Percentiles rank a stretch among this genome's conserved stretches.
phyloP scores from a whole-genome alignment of 139 green algal species.

The Gonium pectorale region DNA sequence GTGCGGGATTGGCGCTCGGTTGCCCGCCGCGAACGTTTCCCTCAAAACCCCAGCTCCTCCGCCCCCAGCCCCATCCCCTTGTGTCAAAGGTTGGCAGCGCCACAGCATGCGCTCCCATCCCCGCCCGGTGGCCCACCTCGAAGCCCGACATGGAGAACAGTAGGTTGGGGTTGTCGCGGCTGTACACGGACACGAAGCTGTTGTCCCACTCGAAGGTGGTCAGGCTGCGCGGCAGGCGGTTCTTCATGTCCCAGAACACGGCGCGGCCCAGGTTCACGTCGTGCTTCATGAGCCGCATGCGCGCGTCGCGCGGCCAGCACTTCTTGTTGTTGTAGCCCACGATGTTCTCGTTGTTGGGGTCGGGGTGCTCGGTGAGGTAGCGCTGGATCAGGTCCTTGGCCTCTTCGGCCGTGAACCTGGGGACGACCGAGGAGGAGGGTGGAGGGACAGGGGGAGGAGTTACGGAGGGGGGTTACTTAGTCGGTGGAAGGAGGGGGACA shows the following conservation, averaged over 20 bases:
- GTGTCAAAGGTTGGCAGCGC: too few relatives aligned
- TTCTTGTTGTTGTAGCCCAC: conserved; percentile 99
- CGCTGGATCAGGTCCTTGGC: conserved; percentile 93
- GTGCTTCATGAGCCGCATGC: conserved; percentile 99
- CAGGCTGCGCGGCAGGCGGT: conserved; percentile 85
- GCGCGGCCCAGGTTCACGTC: conserved; percentile 99
- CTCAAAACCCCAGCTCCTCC: not conserved
- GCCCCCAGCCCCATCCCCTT: conserved; percentile 23
- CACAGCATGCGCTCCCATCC: too few relatives aligned
- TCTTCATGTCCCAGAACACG: conserved; percentile 98
- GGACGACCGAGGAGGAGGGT: conserved; percentile 20
- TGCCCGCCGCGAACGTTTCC: too few relatives aligned
- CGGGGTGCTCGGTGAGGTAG: conserved; percentile 99
- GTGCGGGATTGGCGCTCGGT: too few relatives aligned
- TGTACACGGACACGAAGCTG: conserved; percentile 96
- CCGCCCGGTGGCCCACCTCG: too few relatives aligned
- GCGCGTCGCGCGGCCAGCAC: conserved; percentile 98
- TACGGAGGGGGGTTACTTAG: too few relatives aligned
- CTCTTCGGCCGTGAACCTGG: conserved; percentile 96
- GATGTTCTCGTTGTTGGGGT: conserved; percentile 99
- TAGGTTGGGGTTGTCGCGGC: conserved; percentile 98
- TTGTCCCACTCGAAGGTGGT: conserved; percentile 99
- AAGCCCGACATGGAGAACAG: conserved; percentile 99
- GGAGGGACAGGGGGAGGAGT: not conserved
- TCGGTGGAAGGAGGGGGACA: too few relatives aligned